Conservation (phyloP, 108 stramenopile genomes). For the Cyclotella atomus region DNA sequence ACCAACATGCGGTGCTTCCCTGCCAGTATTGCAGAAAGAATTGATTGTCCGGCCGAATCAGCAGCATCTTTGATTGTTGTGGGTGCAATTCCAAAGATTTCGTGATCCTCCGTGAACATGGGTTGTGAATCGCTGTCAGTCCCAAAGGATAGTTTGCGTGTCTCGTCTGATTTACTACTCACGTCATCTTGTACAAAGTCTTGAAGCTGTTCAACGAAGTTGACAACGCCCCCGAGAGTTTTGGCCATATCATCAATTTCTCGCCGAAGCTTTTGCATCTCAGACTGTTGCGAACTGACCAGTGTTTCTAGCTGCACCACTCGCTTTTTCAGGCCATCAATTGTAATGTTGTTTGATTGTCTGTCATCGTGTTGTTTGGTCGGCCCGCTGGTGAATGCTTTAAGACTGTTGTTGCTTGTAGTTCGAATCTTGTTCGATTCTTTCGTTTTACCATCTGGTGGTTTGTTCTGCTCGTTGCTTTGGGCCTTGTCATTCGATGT, state of each 20-base stretch:
- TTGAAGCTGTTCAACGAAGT: conserved; percentile 50
- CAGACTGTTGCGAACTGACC: conserved; percentile 70
- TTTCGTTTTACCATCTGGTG: background rate
- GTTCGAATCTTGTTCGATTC: background rate
- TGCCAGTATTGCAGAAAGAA: conserved; percentile 77
- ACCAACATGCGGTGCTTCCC: conserved; percentile 92
- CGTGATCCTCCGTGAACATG: conserved; percentile 58
- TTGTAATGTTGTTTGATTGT: background rate
- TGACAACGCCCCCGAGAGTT: conserved; percentile 58
- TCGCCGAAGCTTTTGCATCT: conserved; percentile 72
- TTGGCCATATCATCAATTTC: conserved; percentile 61
- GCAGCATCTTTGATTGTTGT: conserved; percentile 88
- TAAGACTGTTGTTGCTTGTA: conserved; percentile 35
- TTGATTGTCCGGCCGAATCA: conserved; percentile 85
- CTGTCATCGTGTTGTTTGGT: background rate
- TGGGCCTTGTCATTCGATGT: background rate
- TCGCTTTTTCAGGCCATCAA: conserved; percentile 48
- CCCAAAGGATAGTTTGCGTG: background rate
- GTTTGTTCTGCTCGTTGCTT: background rate
- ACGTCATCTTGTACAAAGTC: conserved; percentile 2
- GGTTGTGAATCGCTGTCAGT: background rate
- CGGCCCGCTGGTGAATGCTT: conserved; percentile 35
- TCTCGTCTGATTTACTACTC: background rate
- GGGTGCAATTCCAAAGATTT: conserved; percentile 88
- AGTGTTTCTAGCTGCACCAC: conserved; percentile 75